Evolutionary conservation across 208 protist species (phyloP), one percentile per base, ranked within the genome.

Genomic region (Leishmania lainsoni): DNA sequence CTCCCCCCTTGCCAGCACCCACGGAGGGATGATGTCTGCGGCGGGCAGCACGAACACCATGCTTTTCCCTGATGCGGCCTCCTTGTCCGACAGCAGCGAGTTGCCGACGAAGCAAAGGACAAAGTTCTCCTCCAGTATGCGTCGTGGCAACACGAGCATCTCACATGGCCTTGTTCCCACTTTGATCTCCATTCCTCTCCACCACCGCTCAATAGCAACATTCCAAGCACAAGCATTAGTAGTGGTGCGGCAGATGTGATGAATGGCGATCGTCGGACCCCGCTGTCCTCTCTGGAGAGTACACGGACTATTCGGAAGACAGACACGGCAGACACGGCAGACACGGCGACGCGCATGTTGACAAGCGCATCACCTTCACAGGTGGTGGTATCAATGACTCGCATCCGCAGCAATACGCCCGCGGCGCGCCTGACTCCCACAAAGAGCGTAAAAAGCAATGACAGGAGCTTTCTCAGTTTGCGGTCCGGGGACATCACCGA

Each of bases 1-100:
- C 35, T 85, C 80, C 35, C 80, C 79, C 9, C 49, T 84, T 32
- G 56, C 72, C 76, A 83, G 83, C 63, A 78, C 78, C 17, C 56
- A 22, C 17, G 17, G 54, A 16, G 52, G 35, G 22, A 16, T 20
- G 29, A 29, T 48, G 17, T 51, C 83, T 51, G 35, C 54, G 14
- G 29, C 75, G 32, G 49, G 26, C 39, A 75, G 78, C 35, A 80
- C 78, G 22, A 77, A 59, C 69, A 69, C 45, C 4, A 83, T 66
- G 35, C 63, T 80, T 45, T 83, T 80, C 51, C 72, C 70, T 49
- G 83, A 83, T 66, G 78, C 61, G n/a, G 68, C 68, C 16, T 26
- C 63, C 35, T 51, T 29, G 3, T 77, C 81, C 14, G 81, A 85
- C 39, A 72, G 72, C 12, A 75, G 76, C 8, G 81, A 85, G 26